Base-by-base conservation (phyloP, 805 yeast genomes). In the Tetrapisispora iriomotensis region DNA sequence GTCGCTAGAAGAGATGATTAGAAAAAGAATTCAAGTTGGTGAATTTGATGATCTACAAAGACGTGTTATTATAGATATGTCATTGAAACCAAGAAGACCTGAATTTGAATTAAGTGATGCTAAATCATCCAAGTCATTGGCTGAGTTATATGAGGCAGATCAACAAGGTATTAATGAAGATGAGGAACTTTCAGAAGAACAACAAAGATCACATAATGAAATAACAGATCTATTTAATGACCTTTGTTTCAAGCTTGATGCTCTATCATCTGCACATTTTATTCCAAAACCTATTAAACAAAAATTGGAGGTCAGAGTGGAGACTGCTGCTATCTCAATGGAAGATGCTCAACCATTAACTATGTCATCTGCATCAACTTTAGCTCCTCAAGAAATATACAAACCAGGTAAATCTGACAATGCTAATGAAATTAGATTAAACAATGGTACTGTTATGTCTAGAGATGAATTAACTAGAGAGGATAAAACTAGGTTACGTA, bases 301-400 rank as follows among this genome's bases (percentile, higher is more conserved):
- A 50, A 65, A 79, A 18, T 65, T 90, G 45, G 87, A 83, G 42
- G 79, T 92, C 54, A 85, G 82, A 57, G 85, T 87, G 28, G 82
- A 88, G 41, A 71, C 83, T 0, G 79, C 95, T 5, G 73, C 95
- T 2, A 80, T 92, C 36, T 56, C 80, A 2, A 84, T 90, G 95
- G 98, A 90, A 64, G 97, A 92, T 55, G 92, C 96, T 1, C 96
- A 87, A 64, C 98, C 98, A 36, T 69, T 85, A 42, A 79, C 87
- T 27, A 70, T 83, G 65, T 75, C 92, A 2, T 66, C 74, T 25
- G 84, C 79, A 18, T 67, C 79, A 12, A 74, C 82, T 36, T 70
- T 92, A 51, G 98, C 98, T 2, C 98, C 98, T 29, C 98, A 90
- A 65, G 98, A 90, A 63, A 70, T 92, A 8, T 92, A 80, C 62